Evolutionary conservation across 2,329 filamentous ascomycete genomes (phyloP).

Genomic region (Trichophyton mentagrophytes): DNA sequence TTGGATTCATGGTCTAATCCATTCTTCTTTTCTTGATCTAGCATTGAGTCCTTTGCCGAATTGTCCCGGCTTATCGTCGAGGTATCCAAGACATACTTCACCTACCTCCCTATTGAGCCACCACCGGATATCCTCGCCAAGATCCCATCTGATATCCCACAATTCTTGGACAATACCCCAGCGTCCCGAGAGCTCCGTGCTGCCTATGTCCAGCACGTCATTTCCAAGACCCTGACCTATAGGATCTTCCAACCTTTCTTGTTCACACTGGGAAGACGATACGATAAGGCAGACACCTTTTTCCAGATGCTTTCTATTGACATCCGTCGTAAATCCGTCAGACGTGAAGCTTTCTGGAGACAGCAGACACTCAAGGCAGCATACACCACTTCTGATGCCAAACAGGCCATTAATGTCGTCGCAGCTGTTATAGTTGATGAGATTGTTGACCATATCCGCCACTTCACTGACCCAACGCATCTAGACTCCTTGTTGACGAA

Average conservation of each 20-base stretch:
- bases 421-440: conserved; percentile 45
- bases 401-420: conserved; percentile 43
- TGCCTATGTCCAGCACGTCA: conserved; percentile 43
- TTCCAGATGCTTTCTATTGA: conserved; percentile 44
- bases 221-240: conserved; percentile 44
- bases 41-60: conserved; percentile 40
- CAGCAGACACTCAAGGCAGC: conserved; percentile 46
- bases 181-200: conserved; percentile 41
- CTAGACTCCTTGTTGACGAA: conserved; percentile 39
- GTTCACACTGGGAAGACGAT: conserved; percentile 42
- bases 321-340: conserved; percentile 43
- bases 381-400: conserved; percentile 44
- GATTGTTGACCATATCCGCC: conserved; percentile 42
- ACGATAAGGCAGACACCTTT: conserved; percentile 44
- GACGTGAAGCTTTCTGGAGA: conserved; percentile 46
- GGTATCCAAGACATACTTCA: conserved; percentile 41
- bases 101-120: conserved; percentile 39
- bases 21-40: conserved; percentile 24
- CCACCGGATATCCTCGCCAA: conserved; percentile 39
- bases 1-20: conserved; percentile 12
- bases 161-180: conserved; percentile 41
- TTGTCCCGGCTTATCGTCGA: conserved; percentile 41
- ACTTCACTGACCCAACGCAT: conserved; percentile 40
- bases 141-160: conserved; percentile 41
- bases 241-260: conserved; percentile 47